These are phyloP conservation scores for sunflower (Helianthus annuus) DNA, from an alignment of 129 eudicot genomes.

Conservation along the genomic window HanXRQr2.0-SUNRISE NC_035443.2:179903217-179903716, in stretches of 20 bases:
- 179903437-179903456: too few species aligned
- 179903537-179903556: too few species aligned
- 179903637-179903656: too few species aligned
- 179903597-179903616: too few species aligned
- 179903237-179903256: constrained; percentile 17
- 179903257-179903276: constrained; percentile 23
- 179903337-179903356: constrained; percentile 84
- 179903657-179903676: background rate
- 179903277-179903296: constrained; percentile 41
- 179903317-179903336: constrained; percentile 57
- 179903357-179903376: constrained; percentile 73
- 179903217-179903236: constrained; percentile 17
- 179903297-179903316: constrained; percentile 66
- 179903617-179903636: too few species aligned
- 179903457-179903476: too few species aligned
- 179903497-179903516: too few species aligned
- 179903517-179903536: too few species aligned
- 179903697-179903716: background rate
- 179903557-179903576: too few species aligned
- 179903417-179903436: too few species aligned
- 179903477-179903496: too few species aligned
- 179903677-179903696: background rate
- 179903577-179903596: too few species aligned
- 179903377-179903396: constrained; percentile 88
- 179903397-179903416: constrained; percentile 61